Evolutionary conservation across 176 grass and related monocot genomes (phyloP).

Genomic region (Olyra latifolia): DNA sequence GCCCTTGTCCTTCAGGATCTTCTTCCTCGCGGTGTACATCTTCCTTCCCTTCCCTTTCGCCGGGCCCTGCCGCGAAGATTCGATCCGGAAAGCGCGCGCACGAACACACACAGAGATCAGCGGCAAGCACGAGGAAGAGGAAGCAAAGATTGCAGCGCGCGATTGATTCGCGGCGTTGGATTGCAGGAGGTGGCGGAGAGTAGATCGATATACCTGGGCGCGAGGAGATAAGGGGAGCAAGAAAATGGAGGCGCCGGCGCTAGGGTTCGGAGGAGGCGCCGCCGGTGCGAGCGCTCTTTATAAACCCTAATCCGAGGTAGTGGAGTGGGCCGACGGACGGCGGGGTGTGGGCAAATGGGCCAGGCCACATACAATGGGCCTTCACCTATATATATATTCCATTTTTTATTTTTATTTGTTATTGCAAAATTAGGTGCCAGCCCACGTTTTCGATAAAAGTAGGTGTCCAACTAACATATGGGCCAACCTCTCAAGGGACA

Average conservation of each 20-base stretch:
- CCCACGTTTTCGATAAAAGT: too few relatives aligned
- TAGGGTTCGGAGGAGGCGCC: conserved; percentile 36
- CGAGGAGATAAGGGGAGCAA: conserved; percentile 22
- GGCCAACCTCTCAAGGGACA: too few relatives aligned
- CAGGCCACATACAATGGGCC: neutral
- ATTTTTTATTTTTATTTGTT: too few relatives aligned
- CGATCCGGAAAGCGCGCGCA: too few relatives aligned
- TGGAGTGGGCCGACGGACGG: neutral
- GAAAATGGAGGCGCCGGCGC: conserved; percentile 44
- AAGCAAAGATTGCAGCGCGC: neutral
- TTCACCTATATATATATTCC: too few relatives aligned
- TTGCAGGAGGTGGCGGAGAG: neutral
- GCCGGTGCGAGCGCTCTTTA: neutral
- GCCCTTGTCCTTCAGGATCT: conserved; percentile 98
- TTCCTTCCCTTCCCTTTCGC: conserved; percentile 45
- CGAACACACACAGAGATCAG: conserved; percentile 8
- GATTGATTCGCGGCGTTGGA: neutral
- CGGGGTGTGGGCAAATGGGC: neutral
- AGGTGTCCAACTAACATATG: too few relatives aligned
- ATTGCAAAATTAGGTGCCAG: too few relatives aligned
- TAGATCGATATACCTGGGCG: conserved; percentile 25
- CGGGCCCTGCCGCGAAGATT: conserved; percentile 20
- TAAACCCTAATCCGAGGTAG: conserved; percentile 23
- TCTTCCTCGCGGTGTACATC: conserved; percentile 95
- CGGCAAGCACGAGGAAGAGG: neutral